Base-by-base conservation (phyloP, 306 rosid species). In the Quercus wislizeni region DNA sequence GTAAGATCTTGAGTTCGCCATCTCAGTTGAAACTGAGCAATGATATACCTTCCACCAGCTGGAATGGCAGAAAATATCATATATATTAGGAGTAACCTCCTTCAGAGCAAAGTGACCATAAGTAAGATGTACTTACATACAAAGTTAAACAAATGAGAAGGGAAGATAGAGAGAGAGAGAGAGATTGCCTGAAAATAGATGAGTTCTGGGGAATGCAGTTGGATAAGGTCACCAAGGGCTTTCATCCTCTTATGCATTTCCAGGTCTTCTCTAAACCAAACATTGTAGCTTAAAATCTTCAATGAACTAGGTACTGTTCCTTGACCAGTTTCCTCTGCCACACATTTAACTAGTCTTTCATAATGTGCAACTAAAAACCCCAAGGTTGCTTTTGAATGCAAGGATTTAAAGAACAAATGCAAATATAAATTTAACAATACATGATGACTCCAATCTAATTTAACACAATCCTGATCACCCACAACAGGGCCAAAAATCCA, bases 61-160 rank as follows among this genome's bases (percentile, higher is more conserved):
- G 14, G 88, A 84, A 62, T 73, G 76, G 82, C 81, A 76, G 76
- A 88, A 84, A 79, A 88, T 83, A 41, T 86, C 90, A 71, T 76
- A 88, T 83, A 88, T 84, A 51, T 82, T 73, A 0, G 85, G 79
- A 55, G 87, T 88, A 77, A 88, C 90, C 81, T 88, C 92, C 92
- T 88, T 79, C 19, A 43, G 17, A 55, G 73, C 65, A 68, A 33
- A 41, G 23, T 20, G 55, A 5, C 68, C 51, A 41, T 57, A 28
- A 79, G 68, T 18, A 4, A 80, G 51, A 64, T 25, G 8, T 83
- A 69, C 35, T 12, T 27, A 59, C 55, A 70, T 20, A 79, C 20
- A 17, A 10, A 67, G 52, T 3, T 9, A 19, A 67, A 0, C 49
- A 8, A 31, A 9, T 19, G 71, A 30, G 49, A 67, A 23, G 19